Evolutionary conservation across 768 basidiomycete genomes (phyloP).

Genomic region (Amanita subjunquillea): DNA sequence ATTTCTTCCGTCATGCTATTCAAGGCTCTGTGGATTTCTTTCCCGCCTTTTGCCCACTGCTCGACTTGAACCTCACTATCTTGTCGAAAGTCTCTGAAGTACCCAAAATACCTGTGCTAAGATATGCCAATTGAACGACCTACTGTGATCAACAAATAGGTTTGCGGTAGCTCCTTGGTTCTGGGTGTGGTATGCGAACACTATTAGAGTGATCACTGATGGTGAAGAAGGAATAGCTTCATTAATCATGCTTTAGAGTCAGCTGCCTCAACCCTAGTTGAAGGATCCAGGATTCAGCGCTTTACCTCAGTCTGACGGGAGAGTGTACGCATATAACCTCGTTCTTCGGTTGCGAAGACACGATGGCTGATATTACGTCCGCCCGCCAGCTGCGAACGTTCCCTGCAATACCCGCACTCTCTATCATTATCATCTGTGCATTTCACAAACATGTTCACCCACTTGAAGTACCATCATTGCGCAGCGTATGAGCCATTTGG

Average conservation of each 20-base stretch:
- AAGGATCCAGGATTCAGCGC: not conserved
- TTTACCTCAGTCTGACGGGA: not conserved
- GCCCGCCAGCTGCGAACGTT: constrained; percentile 22
- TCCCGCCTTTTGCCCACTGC: not conserved
- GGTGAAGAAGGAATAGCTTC: too few relatives aligned
- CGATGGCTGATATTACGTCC: constrained; percentile 32
- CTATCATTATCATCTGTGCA: constrained; percentile 29
- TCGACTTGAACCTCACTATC: constrained; percentile 25
- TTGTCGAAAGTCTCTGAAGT: constrained; percentile 23
- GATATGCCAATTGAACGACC: constrained; percentile 34
- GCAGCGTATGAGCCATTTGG: constrained; percentile 23
- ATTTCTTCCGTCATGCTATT: not conserved
- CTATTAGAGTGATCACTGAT: constrained; percentile 6
- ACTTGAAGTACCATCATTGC: constrained; percentile 30
- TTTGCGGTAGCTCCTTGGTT: constrained; percentile 31
- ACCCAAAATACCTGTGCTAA: constrained; percentile 35
- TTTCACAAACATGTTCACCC: constrained; percentile 20
- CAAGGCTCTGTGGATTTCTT: not conserved
- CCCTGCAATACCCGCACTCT: constrained; percentile 30
- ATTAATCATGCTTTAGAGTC: constrained; percentile 18
- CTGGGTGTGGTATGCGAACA: constrained; percentile 34
- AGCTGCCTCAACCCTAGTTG: constrained; percentile 28
- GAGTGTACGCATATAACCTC: constrained; percentile 25
- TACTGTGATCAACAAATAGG: constrained; percentile 33
- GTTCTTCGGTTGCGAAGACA: constrained; percentile 26